A percentile compares a stretch with the other conserved stretches of the same genome.
phyloP scores from a whole-genome alignment of 192 early-diverging fungal genomes.

The Ramicandelaber brevisporus region DNA sequence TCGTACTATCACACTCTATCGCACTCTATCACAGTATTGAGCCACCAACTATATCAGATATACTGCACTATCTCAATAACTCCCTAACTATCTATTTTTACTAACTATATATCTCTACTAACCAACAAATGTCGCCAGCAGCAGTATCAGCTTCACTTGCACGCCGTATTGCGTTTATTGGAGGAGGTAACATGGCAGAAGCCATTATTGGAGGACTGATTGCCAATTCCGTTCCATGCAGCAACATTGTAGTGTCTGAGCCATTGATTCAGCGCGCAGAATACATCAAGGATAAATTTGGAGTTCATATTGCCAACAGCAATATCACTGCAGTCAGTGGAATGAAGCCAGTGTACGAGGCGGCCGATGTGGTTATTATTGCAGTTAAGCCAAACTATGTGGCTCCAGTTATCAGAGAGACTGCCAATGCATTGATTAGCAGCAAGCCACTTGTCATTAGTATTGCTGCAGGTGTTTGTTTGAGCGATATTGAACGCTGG shows the following conservation, averaged over 20 bases:
- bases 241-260: conserved; percentile 56
- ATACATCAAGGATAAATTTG: conserved; percentile 34
- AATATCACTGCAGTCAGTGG: conserved; percentile 34
- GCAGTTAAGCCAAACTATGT: conserved; percentile 87
- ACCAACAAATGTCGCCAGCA: too few species aligned
- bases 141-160: too few species aligned
- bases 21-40: too few species aligned
- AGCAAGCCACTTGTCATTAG: conserved; percentile 49
- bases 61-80: too few species aligned
- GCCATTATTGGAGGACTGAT: conserved; percentile 78
- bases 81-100: too few species aligned
- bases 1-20: too few species aligned
- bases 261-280: conserved; percentile 34
- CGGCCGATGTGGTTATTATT: conserved; percentile 46
- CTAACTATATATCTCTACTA: too few species aligned
- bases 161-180: conserved; percentile 36
- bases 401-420: conserved; percentile 29
- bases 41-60: too few species aligned
- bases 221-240: conserved; percentile 35
- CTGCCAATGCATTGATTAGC: conserved; percentile 18
- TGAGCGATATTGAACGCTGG: conserved; percentile 50
- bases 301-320: conserved; percentile 26
- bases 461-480: conserved; percentile 71
- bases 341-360: neutral
- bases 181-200: conserved; percentile 90